Percentiles rank a stretch among this genome's conserved stretches.
phyloP scores from a whole-genome alignment of 345 rosid genomes.

The Eucalyptus caleyi region DNA sequence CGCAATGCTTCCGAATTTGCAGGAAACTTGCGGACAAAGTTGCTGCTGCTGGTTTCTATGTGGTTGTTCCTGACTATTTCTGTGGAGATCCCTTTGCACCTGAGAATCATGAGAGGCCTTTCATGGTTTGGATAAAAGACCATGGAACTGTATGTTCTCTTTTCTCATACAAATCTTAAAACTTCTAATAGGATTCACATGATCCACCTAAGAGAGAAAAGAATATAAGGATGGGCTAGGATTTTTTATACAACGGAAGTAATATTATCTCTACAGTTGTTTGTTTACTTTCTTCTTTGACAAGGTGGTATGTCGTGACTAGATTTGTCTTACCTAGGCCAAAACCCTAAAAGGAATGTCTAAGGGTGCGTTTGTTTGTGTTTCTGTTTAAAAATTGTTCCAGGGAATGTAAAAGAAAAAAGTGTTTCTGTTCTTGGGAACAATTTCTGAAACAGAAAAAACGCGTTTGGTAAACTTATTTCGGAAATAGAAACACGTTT shows the following conservation, averaged over 20 bases:
- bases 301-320: neutral
- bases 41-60: constrained; percentile 62
- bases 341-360: neutral
- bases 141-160: constrained; percentile 46
- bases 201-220: neutral
- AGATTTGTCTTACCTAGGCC: neutral
- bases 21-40: constrained; percentile 77
- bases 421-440: no score
- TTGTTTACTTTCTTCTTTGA: neutral
- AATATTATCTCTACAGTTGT: neutral
- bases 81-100: constrained; percentile 46
- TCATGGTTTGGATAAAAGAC: constrained; percentile 46
- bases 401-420: no score
- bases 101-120: constrained; percentile 19
- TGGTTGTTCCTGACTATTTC: constrained; percentile 59
- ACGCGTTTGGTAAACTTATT: no score
- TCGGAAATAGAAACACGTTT: no score
- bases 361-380: no score
- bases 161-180: neutral
- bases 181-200: neutral
- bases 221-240: neutral
- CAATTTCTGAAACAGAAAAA: no score
- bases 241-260: neutral
- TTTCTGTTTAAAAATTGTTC: no score
- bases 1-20: neutral